Evolutionary conservation across 1,139 yeast genomes (phyloP), one percentile per base, ranked within the genome.

Genomic region (Kurtzmaniella quercitrusa): DNA sequence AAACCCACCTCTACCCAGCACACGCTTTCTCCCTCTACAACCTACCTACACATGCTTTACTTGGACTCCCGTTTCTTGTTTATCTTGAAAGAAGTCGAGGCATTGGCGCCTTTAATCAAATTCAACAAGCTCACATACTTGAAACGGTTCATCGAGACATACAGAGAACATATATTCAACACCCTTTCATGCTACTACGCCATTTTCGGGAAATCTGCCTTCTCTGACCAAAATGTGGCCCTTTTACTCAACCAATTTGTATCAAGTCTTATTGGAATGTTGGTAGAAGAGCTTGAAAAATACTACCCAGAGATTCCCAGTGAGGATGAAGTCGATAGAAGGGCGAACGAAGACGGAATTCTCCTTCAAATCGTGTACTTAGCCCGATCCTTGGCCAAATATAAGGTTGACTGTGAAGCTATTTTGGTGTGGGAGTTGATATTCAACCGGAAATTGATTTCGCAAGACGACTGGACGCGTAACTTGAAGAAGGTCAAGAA

Each of bases 111-210:
- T 0, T 65, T 84, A 48, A 72, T 72, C 41, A 68, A 65, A 50
- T 69, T 64, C 53, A 72, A 63, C 42, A 73, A 81, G 24, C 83
- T 85, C 49, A 80, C 83, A 48, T 87, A 83, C 56, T 68, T 90
- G 45, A 90, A 90, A 54, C 69, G 95, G 50, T 84, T 78, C 55
- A 76, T 90, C 39, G 98, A 93, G 60, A 79, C 87, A 3, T 81
- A 87, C 49, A 73, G 98, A 57, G 97, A 91, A 59, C 84, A 81
- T 53, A 79, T 87, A 12, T 86, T 83, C 60, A 85, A 82, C 29
- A 79, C 94, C 0, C 70, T 88, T 4, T 78, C 86, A 39, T 79
- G 84, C 9, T 85, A 76, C 58, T 73, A 75, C 45, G 77, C 88
- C 7, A 76, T 86, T 0, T 86, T 88, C 54, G 77, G 59, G 36